Base-by-base conservation (phyloP, 108 stramenopile genomes). In the Cyclotella cryptica region DNA sequence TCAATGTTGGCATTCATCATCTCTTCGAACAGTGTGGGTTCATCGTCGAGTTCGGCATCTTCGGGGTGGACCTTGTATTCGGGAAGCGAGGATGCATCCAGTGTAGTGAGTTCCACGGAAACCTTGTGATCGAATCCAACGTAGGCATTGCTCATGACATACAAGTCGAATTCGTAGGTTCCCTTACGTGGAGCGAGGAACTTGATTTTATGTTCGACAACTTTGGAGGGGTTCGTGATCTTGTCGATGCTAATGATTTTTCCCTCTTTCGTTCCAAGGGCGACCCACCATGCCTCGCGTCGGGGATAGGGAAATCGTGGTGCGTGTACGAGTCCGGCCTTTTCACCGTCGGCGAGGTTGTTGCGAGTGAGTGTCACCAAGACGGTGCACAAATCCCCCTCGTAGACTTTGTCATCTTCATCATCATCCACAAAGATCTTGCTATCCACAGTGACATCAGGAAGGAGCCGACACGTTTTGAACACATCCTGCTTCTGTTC, bases 11-110 rank as follows among this genome's bases (percentile, higher is more conserved):
- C 93, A 54, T 93, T 94, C 88, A 97, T 80, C 86, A 98, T 92
- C 71, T 97, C 92, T 85, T 99, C 98, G 80, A 99, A 99, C 81
- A 99, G 77, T 0, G 98, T 98, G 10, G 98, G 97, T 75, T 99
- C 98, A 60, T 99, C 97, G 75, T 99, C 98, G 46, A 99, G 82
- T 69, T 92, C 94, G 47, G 97, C 93, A 87, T 99, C 98, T 21
- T 99, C 98, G 44, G 96, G 95, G 73, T 99, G 98, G 43, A 97
- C 74, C 75, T 91, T 93, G 87, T 97, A 98, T 83, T 97, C 94
- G 0, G 97, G 97, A 30, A 99, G 87, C 2, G 72, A 71, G 14
- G 96, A 89, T 27, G 97, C 93, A 85, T 96, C 96, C 69, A 94
- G 52, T 7, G 97, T 94, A 27, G 86, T 83, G 51, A 99, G 76